These are phyloP conservation scores for Venturia asperata DNA, from an alignment of 2,329 filamentous ascomycete species.

Conservation along the genomic window DNA sequence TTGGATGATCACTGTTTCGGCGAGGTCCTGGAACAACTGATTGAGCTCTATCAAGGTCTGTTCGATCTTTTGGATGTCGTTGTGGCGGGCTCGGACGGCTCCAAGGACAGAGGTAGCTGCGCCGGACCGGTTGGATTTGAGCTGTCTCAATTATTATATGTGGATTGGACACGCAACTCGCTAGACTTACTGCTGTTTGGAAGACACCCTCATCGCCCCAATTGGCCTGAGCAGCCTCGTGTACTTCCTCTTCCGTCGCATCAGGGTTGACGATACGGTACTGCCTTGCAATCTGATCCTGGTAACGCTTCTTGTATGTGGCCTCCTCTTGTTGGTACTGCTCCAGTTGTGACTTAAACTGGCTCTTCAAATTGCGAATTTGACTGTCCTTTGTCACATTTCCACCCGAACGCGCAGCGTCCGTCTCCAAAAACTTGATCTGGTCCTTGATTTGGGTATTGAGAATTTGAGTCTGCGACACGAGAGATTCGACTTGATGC, in stretches of 20 bases:
- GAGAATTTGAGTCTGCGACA: slow-evolving; percentile 62
- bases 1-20: slow-evolving; percentile 66
- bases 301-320: slow-evolving; percentile 62
- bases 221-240: slow-evolving; percentile 60
- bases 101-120: slow-evolving; percentile 68
- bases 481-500: slow-evolving; percentile 56
- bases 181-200: slow-evolving; percentile 63
- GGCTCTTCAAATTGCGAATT: slow-evolving; percentile 60
- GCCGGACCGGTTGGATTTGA: slow-evolving; percentile 66
- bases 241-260: slow-evolving; percentile 65
- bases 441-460: slow-evolving; percentile 72
- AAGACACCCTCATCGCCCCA: slow-evolving; percentile 77
- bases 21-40: slow-evolving; percentile 65
- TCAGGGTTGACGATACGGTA: slow-evolving; percentile 77
- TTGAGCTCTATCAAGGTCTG: slow-evolving; percentile 64
- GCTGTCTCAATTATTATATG: slow-evolving; percentile 40
- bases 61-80: slow-evolving; percentile 75
- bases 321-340: slow-evolving; percentile 66
- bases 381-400: slow-evolving; percentile 64
- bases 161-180: not conserved
- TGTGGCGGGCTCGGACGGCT: slow-evolving; percentile 73
- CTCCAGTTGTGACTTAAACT: slow-evolving; percentile 64
- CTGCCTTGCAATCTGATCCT: slow-evolving; percentile 72
- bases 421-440: slow-evolving; percentile 67
- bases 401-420: slow-evolving; percentile 57